These are phyloP conservation scores for Fusarium circinatum DNA, from an alignment of 2,329 filamentous ascomycete species.

Conservation along the genomic window DNA sequence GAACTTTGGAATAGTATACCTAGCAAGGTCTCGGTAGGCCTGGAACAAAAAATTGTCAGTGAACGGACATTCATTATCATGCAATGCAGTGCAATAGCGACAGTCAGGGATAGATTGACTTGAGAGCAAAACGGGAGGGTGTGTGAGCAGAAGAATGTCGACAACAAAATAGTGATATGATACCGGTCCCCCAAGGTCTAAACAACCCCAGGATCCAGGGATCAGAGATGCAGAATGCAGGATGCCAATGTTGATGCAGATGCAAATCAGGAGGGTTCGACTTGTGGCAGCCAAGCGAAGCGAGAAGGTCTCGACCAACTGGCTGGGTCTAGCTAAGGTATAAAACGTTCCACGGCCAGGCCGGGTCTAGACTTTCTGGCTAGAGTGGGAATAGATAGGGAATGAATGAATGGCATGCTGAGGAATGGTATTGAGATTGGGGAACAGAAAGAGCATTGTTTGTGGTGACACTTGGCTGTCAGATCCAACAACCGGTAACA, in stretches of 20 bases:
- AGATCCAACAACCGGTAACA: background rate
- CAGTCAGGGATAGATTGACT: background rate
- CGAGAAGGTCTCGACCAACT: slow-evolving; percentile 34
- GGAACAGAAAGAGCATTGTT: background rate
- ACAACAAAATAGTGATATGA: background rate
- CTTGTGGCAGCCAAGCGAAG: slow-evolving; percentile 20
- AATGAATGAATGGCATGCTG: slow-evolving; percentile 5
- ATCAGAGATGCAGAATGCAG: slow-evolving; percentile 19
- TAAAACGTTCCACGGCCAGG: slow-evolving; percentile 29
- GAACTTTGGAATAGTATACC: slow-evolving; percentile 41
- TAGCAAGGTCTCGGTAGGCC: slow-evolving; percentile 51
- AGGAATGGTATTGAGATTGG: background rate
- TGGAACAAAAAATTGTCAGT: slow-evolving; percentile 46
- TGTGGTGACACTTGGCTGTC: background rate
- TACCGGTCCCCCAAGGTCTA: background rate
- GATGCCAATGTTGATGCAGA: slow-evolving; percentile 23
- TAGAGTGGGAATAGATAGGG: slow-evolving; percentile 27
- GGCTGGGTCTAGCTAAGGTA: slow-evolving; percentile 20
- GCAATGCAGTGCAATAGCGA: background rate
- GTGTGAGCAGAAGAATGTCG: background rate
- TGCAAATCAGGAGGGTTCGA: slow-evolving; percentile 29
- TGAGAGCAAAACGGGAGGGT: background rate
- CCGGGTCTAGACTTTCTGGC: slow-evolving; percentile 22
- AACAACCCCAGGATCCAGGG: slow-evolving; percentile 2
- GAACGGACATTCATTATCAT: background rate